phyloP scores from a whole-genome alignment of 305 asterid genomes.

The Rubia peregrina region DNA sequence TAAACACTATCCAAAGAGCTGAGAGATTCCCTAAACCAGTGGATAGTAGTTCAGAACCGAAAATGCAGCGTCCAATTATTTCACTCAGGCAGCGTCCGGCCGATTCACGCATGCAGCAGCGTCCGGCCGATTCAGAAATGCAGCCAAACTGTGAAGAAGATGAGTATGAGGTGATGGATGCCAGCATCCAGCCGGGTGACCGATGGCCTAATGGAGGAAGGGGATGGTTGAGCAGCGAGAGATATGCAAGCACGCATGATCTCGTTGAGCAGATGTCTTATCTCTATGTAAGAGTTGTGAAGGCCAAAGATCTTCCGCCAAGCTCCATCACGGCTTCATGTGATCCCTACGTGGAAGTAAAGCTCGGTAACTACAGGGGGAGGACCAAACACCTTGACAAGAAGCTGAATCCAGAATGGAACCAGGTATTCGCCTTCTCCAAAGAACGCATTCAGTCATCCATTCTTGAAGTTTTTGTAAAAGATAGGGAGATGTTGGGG shows the following conservation, averaged over 20 bases:
- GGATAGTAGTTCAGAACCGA: slow-evolving; percentile 20
- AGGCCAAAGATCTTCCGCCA: slow-evolving; percentile 48
- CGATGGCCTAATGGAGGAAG: slow-evolving; percentile 40
- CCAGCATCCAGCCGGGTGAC: slow-evolving; percentile 41
- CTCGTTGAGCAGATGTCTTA: slow-evolving; percentile 58
- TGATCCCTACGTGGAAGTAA: slow-evolving; percentile 53
- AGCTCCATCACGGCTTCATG: slow-evolving; percentile 28
- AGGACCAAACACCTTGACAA: slow-evolving; percentile 37
- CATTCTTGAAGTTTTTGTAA: slow-evolving; percentile 41
- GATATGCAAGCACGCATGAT: slow-evolving; percentile 40
- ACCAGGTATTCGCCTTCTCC: slow-evolving; percentile 51
- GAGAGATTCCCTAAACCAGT: slow-evolving; percentile 30
- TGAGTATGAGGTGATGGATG: slow-evolving; percentile 51
- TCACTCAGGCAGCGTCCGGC: not conserved
- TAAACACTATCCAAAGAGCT: slow-evolving; percentile 28
- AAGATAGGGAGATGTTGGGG: slow-evolving; percentile 39
- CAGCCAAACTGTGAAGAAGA: slow-evolving; percentile 29
- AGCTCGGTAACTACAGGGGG: slow-evolving; percentile 53
- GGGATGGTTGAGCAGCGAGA: slow-evolving; percentile 50
- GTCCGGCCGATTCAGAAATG: slow-evolving; percentile 6
- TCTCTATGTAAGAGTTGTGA: slow-evolving; percentile 48
- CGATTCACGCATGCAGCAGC: not conserved
- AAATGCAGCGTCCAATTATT: slow-evolving; percentile 25
- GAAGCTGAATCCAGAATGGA: slow-evolving; percentile 48
- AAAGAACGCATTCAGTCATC: slow-evolving; percentile 48